Conservation (phyloP, 2,329 filamentous ascomycete genomes). For the Stachybotrys echinatus region DNA sequence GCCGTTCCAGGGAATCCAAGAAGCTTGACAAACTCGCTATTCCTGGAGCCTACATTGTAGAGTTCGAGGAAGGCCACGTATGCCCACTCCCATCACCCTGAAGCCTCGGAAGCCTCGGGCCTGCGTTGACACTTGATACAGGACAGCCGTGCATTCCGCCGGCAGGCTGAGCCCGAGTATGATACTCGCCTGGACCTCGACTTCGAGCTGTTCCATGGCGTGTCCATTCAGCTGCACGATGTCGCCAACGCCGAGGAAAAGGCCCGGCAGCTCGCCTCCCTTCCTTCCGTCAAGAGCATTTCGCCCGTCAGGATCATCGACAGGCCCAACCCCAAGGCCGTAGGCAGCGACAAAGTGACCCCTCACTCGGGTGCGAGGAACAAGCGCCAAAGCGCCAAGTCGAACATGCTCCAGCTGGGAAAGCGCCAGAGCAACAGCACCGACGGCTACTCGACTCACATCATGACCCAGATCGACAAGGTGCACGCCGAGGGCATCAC, state of each 20-base stretch:
- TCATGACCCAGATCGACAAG: slow-evolving; percentile 47
- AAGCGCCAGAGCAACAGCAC: neutral
- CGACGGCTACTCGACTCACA: slow-evolving; percentile 25
- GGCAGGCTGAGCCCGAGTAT: neutral
- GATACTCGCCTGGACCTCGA: slow-evolving; percentile 5
- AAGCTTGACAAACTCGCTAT: slow-evolving; percentile 1
- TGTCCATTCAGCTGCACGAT: slow-evolving; percentile 15
- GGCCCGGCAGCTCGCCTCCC: slow-evolving; percentile 4
- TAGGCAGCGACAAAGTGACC: too few relatives aligned
- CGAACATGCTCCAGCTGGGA: neutral
- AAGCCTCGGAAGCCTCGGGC: neutral
- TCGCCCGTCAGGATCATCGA: slow-evolving; percentile 20
- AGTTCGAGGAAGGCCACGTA: slow-evolving; percentile 8
- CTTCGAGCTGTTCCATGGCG: slow-evolving; percentile 15
- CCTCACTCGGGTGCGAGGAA: neutral
- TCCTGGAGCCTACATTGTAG: slow-evolving; percentile 18
- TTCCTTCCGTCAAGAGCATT: slow-evolving; percentile 16
- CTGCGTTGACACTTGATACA: slow-evolving; percentile 7
- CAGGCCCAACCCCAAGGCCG: neutral
- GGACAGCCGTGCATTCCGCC: slow-evolving; percentile 6
- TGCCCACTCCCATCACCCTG: neutral
- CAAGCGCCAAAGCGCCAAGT: too few relatives aligned
- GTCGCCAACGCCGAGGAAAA: slow-evolving; percentile 24
- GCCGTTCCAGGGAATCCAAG: neutral
- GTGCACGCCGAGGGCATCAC: slow-evolving; percentile 37